phyloP scores from a whole-genome alignment of 2,329 filamentous ascomycete genomes.

The Periconia sp. region DNA sequence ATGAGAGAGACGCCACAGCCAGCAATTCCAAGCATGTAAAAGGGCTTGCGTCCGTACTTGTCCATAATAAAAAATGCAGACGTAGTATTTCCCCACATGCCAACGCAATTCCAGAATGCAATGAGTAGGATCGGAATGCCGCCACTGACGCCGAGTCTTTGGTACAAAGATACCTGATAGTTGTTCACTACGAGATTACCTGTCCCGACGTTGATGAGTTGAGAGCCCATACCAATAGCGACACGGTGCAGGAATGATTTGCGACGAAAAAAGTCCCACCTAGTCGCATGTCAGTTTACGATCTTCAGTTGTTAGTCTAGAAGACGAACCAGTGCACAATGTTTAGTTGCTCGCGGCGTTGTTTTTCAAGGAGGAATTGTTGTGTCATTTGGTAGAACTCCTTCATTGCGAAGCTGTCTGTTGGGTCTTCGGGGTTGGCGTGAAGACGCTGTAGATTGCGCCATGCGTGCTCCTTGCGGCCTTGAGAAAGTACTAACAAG shows the following conservation, averaged over 20 bases:
- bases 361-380: conserved; percentile 6
- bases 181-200: conserved; percentile 17
- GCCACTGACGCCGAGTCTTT: conserved; percentile 17
- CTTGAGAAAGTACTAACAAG: conserved; percentile 3
- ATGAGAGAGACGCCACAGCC: conserved; percentile 12
- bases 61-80: conserved; percentile 13
- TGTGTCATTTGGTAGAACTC: conserved; percentile 14
- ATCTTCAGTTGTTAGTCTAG: too few relatives aligned
- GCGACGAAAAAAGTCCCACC: conserved; percentile 6
- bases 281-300: too few relatives aligned
- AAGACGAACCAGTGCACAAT: conserved; percentile 5
- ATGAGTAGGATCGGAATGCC: conserved; percentile 15
- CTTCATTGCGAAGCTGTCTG: conserved; percentile 6
- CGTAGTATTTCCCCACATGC: conserved; percentile 13
- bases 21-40: conserved; percentile 9
- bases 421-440: conserved; percentile 1
- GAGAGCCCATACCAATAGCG: conserved; percentile 6
- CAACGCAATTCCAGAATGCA: conserved; percentile 16
- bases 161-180: conserved; percentile 19
- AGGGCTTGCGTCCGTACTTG: conserved; percentile 12
- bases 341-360: neutral
- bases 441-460: conserved; percentile 5
- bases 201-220: conserved; percentile 8
- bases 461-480: conserved; percentile 9
- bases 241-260: conserved; percentile 3